phyloP scores from a whole-genome alignment of 2,329 filamentous ascomycete genomes.

The Cytospora chrysosperma region DNA sequence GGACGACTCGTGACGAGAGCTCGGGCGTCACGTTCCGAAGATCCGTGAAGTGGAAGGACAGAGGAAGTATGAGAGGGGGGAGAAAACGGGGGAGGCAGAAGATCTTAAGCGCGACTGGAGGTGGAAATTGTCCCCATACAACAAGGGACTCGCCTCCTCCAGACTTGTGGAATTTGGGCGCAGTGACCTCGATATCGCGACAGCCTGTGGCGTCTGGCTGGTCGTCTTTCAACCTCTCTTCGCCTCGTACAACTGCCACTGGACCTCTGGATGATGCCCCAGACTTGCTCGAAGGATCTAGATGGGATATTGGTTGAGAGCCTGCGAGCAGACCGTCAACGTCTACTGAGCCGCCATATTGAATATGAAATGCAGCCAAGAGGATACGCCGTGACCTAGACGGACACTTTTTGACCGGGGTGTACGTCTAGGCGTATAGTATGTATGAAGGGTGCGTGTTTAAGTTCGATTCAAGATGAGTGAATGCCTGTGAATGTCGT shows the following conservation, averaged over 20 bases:
- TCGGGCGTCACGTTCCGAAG: constrained; percentile 1
- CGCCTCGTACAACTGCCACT: not conserved
- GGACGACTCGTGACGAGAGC: not conserved
- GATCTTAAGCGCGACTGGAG: constrained; percentile 6
- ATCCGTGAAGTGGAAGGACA: not conserved
- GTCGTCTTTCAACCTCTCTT: not conserved
- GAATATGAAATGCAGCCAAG: not conserved
- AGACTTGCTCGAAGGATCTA: not conserved
- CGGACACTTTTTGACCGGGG: not conserved
- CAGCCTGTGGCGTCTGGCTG: constrained; percentile 8
- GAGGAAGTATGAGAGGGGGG: not conserved
- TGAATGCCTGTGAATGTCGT: not conserved
- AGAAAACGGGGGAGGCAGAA: constrained; percentile 5
- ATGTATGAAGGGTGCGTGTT: not conserved
- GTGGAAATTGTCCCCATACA: not conserved
- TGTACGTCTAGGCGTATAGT: not conserved
- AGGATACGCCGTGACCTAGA: constrained; percentile 6
- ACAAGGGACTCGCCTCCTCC: not conserved
- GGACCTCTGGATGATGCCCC: not conserved
- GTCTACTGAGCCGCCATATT: constrained; percentile 10
- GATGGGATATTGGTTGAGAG: not conserved
- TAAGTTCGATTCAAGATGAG: not conserved
- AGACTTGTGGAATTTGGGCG: constrained; percentile 1
- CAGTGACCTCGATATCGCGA: not conserved
- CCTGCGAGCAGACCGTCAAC: constrained; percentile 2